Evolutionary conservation across 2,329 filamentous ascomycete species (phyloP), one percentile per base, ranked within the genome.

Genomic region (Cytospora mali): DNA sequence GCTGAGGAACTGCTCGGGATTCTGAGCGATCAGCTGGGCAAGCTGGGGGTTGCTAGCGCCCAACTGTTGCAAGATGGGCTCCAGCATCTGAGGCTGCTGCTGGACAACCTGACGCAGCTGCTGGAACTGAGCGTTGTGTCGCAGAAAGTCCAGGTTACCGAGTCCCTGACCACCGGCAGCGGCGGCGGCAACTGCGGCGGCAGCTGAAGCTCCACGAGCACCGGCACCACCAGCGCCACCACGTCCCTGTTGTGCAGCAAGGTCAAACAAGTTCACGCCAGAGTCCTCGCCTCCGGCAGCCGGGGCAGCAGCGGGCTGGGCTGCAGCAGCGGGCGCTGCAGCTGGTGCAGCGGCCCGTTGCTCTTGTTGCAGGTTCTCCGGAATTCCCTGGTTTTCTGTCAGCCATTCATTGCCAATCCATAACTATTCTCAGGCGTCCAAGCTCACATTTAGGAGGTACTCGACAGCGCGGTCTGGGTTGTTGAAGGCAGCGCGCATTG

Each of bases 391-490:
- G 14, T 33, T 50, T 28, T 18, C 49, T 31, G 46, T 61, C 50
- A 64, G 50, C 23, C 35, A 64, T 49, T n/a, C 33, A 21, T 21
- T 49, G 29, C 54, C 18, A 23, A 29, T 2, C 27, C 27, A 0
- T 21, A 31, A 16, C n/a, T 46, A 23, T 39, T 29, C 29, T n/a
- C 28, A 31, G n/a, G 39, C 31, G 29, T 23, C 28, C 14, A 23
- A 33, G 80, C 89, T 77, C 76, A 95, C 92, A 69, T 80, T 97
- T 73, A 99, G 76, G 14, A 99, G 86, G 73, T 99, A 99, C 76
- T 99, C 95, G 62, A 99, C 94, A 59, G 95, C 95, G 71, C 95
- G 92, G 76, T 98, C 94, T 16, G 94, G 93, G 79, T 99, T 99
- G 83, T 90, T 96, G 77, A 92, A 99, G 16, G 95, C 95, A 67